Base-by-base conservation (phyloP, 225 moss, liverwort and hornwort species). In the Anthoceros angustus region DNA sequence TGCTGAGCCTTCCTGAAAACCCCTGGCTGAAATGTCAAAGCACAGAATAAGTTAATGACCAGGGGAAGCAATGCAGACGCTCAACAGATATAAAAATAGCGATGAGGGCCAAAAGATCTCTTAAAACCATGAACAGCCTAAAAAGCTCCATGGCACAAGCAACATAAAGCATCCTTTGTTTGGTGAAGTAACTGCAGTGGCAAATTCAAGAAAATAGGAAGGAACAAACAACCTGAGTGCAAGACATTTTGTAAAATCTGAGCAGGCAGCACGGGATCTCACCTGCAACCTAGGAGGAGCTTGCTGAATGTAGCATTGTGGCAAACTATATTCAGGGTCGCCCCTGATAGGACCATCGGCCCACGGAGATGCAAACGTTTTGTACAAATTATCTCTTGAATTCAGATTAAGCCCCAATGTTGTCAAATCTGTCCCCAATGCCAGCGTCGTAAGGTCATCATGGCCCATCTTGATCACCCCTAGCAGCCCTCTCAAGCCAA, bases 351-450 rank as follows among this genome's bases (percentile, higher is more conserved):
- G 95, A 69, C 88, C 95, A 64, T 98, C 91, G 67, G 95, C 95
- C 95, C 95, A 98, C 9, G 95, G 95, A 76, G 95, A 98, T 50
- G 95, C 91, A 77, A 91, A 91, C 61, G 88, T 87, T 87, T 98
- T 98, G 82, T 98, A 91, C 91, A 98, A 72, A 75, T 98, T 98
- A 79, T 98, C 95, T 77, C 95, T 82, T 41, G 95, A 98, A 73
- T 98, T 98, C 5, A 98, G 88, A 73, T 98, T 98, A 42, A 98
- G 74, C 74, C 95, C 95, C 72, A 98, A 68, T 60, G 95, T 98
- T 15, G 95, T 98, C 25, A 98, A 83, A 79, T 98, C 95, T 48
- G 91, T 98, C 61, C 95, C 95, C 86, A 98, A 73, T 66, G 95
- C 95, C 79, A 98, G 77, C 14, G 95, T 91, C 42, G 95, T 98